phyloP scores from a whole-genome alignment of 768 basidiomycete genomes.

The Amanita subjunquillea region DNA sequence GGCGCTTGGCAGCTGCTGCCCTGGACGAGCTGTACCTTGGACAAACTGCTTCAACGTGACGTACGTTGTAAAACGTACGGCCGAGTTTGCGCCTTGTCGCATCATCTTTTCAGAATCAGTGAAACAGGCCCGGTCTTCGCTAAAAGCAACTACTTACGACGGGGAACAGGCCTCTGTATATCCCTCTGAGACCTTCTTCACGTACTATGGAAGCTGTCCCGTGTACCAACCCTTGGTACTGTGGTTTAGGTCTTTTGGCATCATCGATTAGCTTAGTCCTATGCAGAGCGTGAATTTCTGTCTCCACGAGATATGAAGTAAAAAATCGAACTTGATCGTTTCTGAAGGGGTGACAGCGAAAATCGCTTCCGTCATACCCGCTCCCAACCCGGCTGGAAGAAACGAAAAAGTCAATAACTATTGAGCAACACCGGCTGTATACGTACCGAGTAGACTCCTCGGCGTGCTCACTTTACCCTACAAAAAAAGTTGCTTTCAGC shows the following conservation, averaged over 20 bases:
- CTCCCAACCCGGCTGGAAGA: conserved; percentile 60
- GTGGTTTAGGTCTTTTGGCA: conserved; percentile 73
- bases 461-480: conserved; percentile 93
- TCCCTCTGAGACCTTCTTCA: conserved; percentile 75
- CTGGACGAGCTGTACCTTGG: conserved; percentile 67
- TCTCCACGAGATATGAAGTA: neutral
- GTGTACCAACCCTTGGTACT: conserved; percentile 80
- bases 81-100: conserved; percentile 96
- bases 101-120: conserved; percentile 55
- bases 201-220: conserved; percentile 73
- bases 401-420: neutral
- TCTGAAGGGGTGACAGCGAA: conserved; percentile 96
- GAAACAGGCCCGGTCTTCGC: too few relatives aligned
- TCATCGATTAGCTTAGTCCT: conserved; percentile 98
- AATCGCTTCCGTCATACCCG: conserved; percentile 87
- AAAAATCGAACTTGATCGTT: conserved; percentile 80
- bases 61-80: conserved; percentile 92
- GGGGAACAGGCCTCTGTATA: conserved; percentile 89
- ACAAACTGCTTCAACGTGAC: conserved; percentile 92
- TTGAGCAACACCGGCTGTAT: neutral
- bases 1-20: conserved; percentile 73
- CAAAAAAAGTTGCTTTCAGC: neutral
- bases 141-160: conserved; percentile 48
- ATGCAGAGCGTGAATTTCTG: neutral
- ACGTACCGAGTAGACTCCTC: conserved; percentile 66